Evolutionary conservation across 306 rosid species (phyloP).

Genomic region (Malus orientalis): DNA sequence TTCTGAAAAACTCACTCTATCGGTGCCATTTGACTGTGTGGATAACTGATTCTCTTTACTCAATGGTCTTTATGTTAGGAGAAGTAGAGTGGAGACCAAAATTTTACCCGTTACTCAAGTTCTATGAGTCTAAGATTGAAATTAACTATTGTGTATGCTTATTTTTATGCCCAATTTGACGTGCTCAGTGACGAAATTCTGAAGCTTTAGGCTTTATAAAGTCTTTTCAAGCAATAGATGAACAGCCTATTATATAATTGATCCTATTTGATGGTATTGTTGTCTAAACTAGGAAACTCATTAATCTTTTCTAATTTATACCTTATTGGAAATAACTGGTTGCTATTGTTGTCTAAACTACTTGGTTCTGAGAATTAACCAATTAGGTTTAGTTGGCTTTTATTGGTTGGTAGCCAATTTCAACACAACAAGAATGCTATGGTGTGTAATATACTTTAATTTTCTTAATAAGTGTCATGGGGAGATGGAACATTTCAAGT

Average conservation of each 20-base stretch:
- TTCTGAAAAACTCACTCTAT: not conserved
- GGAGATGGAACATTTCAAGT: not conserved
- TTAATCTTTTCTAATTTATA: not conserved
- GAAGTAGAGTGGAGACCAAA: not conserved
- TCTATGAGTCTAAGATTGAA: not conserved
- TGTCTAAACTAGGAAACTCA: not conserved
- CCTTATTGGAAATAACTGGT: not conserved
- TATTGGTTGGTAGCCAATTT: not conserved
- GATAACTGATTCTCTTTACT: not conserved
- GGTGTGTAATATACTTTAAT: not conserved
- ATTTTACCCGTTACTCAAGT: not conserved
- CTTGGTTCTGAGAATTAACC: not conserved
- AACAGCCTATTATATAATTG: not conserved
- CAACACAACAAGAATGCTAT: not conserved
- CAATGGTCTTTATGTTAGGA: not conserved
- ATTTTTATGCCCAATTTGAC: no score
- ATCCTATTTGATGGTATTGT: not conserved
- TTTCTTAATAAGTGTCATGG: not conserved
- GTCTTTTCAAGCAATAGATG: not conserved
- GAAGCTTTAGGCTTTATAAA: not conserved
- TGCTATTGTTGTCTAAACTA: not conserved
- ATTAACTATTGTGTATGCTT: not conserved
- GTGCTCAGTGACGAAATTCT: not conserved
- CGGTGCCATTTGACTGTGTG: not conserved
- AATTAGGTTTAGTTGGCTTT: not conserved